These are phyloP conservation scores for Blastocystis sp. DNA, from an alignment of 352 stramenopile species.

Conservation along the genomic window DNA sequence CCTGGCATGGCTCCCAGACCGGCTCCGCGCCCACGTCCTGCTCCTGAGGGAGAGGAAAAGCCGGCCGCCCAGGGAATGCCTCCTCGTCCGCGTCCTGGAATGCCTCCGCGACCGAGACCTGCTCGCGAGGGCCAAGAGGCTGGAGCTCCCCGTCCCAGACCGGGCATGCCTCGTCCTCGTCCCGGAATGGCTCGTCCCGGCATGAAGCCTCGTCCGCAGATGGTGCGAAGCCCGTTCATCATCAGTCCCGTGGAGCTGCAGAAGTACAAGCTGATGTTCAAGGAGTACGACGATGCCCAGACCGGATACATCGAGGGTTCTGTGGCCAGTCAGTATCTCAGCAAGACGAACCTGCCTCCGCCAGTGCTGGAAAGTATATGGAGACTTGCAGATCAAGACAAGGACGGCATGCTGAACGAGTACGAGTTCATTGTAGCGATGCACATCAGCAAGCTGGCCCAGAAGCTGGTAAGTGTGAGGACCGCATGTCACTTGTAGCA, in stretches of 20 bases:
- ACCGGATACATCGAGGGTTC: conserved; percentile 18
- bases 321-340: conserved; percentile 28
- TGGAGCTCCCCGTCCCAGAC: background rate
- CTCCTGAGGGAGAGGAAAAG: background rate
- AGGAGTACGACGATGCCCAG: conserved; percentile 55
- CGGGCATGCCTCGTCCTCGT: conserved; percentile 18
- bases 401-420: conserved; percentile 55
- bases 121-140: background rate
- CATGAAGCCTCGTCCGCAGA: background rate
- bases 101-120: background rate
- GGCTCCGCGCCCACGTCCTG: background rate
- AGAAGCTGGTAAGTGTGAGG: conserved; percentile 17
- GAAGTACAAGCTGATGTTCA: conserved; percentile 60
- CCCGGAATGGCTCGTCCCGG: background rate
- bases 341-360: background rate
- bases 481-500: background rate
- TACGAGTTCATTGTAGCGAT: conserved; percentile 61
- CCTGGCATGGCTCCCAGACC: background rate
- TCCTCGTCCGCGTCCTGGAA: background rate
- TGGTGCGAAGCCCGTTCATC: conserved; percentile 14
- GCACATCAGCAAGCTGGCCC: conserved; percentile 1
- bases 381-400: conserved; percentile 26
- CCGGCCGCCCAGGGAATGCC: no score
- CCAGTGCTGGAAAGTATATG: conserved; percentile 54
- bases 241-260: conserved; percentile 39